A percentile compares a stretch with the other conserved stretches of the same genome.
phyloP scores from a whole-genome alignment of 441 rosid genomes.

The Populus trichocarpa region DNA sequence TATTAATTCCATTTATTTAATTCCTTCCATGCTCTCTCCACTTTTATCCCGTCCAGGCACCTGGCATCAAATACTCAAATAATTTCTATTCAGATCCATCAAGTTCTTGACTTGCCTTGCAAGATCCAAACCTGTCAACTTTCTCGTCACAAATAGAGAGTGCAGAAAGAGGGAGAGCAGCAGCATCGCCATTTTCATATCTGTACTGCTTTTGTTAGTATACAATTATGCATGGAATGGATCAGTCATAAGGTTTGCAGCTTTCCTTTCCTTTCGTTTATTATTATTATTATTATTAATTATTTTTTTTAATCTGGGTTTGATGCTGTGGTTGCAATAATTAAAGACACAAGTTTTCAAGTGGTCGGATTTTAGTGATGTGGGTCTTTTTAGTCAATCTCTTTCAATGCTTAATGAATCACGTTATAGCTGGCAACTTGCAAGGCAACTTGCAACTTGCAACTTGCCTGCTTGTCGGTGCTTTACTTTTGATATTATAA shows the following conservation, averaged over 20 bases:
- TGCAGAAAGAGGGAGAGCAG: neutral
- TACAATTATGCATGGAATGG: neutral
- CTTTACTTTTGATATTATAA: neutral
- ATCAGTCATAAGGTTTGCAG: neutral
- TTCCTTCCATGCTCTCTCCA: neutral
- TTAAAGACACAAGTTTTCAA: neutral
- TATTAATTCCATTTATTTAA: neutral
- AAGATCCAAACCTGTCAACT: neutral
- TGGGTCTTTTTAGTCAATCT: neutral
- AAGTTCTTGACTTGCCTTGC: neutral
- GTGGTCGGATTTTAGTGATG: neutral
- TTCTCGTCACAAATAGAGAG: neutral
- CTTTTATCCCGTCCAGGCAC: neutral
- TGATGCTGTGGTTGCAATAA: neutral
- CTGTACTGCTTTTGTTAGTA: neutral
- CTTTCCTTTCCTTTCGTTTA: neutral
- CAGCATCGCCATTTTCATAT: neutral
- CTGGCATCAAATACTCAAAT: neutral
- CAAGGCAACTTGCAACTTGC: neutral
- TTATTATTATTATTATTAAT: neutral
- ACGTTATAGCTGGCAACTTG: neutral
- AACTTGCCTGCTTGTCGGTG: neutral
- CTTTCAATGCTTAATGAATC: neutral
- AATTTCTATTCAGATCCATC: neutral
- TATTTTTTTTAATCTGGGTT: neutral